Percentiles rank a stretch among this genome's conserved stretches.
These are phyloP conservation scores for Agrocybe chaxingu DNA, from an alignment of 768 basidiomycete species.

Conservation along the genomic window DNA sequence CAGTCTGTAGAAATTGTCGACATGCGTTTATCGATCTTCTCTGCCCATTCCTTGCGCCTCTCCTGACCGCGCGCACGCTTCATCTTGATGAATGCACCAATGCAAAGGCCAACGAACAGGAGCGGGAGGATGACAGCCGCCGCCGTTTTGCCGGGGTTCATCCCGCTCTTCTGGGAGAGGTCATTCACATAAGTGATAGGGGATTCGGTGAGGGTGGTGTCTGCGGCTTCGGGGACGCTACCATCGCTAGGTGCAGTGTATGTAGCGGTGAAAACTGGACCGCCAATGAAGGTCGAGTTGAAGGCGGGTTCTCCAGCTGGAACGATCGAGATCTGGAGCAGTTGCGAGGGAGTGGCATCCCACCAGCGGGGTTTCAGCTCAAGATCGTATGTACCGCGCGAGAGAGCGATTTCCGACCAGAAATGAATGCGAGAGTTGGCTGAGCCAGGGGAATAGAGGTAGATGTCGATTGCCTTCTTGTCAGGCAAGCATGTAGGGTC, in stretches of 20 bases:
- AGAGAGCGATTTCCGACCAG: conserved; percentile 52
- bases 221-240: conserved; percentile 34
- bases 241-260: conserved; percentile 44
- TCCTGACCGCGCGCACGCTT: conserved; percentile 46
- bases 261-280: conserved; percentile 68
- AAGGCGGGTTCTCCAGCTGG: conserved; percentile 46
- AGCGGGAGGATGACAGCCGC: conserved; percentile 72
- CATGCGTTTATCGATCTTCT: conserved; percentile 79
- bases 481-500: conserved; percentile 52
- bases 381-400: conserved; percentile 46
- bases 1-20: conserved; percentile 76
- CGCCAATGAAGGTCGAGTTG: conserved; percentile 53
- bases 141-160: conserved; percentile 50
- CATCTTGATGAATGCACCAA: conserved; percentile 49
- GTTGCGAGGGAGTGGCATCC: conserved; percentile 47
- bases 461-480: conserved; percentile 54
- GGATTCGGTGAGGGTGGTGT: conserved; percentile 29
- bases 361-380: conserved; percentile 66
- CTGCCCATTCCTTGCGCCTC: conserved; percentile 58
- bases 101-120: conserved; percentile 42
- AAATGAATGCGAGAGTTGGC: conserved; percentile 45
- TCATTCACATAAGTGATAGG: conserved; percentile 38
- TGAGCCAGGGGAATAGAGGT: conserved; percentile 53
- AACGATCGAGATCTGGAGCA: conserved; percentile 62
- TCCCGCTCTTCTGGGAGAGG: conserved; percentile 26